A percentile compares a stretch with the other conserved stretches of the same genome.
Evolutionary conservation across 768 basidiomycete species (phyloP).

Genomic region (Boletus barrowsii): DNA sequence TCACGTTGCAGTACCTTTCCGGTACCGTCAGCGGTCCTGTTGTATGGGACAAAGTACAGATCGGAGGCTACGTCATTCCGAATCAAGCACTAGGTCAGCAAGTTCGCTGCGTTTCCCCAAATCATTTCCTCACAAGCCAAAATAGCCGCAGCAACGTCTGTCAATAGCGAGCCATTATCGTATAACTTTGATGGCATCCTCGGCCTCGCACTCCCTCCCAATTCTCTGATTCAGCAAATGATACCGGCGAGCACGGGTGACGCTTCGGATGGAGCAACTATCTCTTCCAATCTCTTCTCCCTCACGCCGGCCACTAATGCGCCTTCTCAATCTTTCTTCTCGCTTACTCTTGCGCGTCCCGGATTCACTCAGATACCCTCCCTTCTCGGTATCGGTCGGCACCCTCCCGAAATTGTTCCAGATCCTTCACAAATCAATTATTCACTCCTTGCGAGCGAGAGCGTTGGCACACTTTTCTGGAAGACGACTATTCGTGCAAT

Average conservation of each 20-base stretch:
- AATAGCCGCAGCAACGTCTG: constrained; percentile 56
- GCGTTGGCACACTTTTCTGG: constrained; percentile 55
- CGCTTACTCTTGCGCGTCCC: constrained; percentile 65
- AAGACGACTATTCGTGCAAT: constrained; percentile 55
- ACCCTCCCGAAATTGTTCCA: constrained; percentile 51
- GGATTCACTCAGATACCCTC: constrained; percentile 56
- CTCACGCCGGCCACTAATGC: constrained; percentile 52
- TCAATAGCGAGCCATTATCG: constrained; percentile 56
- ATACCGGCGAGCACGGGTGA: constrained; percentile 50
- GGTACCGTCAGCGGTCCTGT: constrained; percentile 62
- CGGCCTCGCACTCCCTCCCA: constrained; percentile 70
- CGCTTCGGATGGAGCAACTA: constrained; percentile 60
- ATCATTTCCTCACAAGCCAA: background rate
- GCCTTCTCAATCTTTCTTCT: constrained; percentile 62
- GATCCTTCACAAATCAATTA: constrained; percentile 55
- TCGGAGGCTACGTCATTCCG: constrained; percentile 63
- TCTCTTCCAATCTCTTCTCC: constrained; percentile 69
- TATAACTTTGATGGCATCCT: constrained; percentile 62
- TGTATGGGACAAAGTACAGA: constrained; percentile 60
- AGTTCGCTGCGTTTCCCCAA: background rate
- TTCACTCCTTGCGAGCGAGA: constrained; percentile 41
- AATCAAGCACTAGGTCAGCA: constrained; percentile 68
- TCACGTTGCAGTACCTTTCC: constrained; percentile 56
- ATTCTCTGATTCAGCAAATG: constrained; percentile 58
- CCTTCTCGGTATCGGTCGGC: constrained; percentile 65